phyloP scores from a whole-genome alignment of 768 basidiomycete species.

The Mycena pura region DNA sequence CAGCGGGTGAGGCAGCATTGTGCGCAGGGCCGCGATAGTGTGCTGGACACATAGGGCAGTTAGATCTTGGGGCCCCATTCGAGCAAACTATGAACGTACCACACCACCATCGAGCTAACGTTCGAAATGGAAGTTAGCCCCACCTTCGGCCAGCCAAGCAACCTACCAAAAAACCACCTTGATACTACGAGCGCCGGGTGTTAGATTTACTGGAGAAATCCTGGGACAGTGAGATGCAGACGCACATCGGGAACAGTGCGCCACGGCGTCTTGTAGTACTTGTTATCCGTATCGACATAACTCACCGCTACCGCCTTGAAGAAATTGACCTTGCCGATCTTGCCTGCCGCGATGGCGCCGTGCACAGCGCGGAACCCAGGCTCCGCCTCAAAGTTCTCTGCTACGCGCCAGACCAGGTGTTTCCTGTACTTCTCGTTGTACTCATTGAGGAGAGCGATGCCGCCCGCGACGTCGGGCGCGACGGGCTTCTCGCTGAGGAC shows the following conservation, averaged over 20 bases:
- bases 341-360: conserved; percentile 58
- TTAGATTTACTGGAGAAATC: no score
- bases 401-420: conserved; percentile 79
- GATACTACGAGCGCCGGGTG: conserved; percentile 55
- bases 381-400: conserved; percentile 80
- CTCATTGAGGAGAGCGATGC: conserved; percentile 65
- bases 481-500: conserved; percentile 91
- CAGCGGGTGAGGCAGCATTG: conserved; percentile 60
- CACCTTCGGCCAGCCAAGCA: background rate
- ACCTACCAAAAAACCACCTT: conserved; percentile 83
- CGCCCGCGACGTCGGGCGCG: conserved; percentile 70
- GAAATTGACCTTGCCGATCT: conserved; percentile 74
- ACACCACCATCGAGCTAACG: conserved; percentile 80
- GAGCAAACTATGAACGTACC: conserved; percentile 46
- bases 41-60: conserved; percentile 50
- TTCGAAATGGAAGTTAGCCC: background rate
- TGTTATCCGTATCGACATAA: conserved; percentile 64
- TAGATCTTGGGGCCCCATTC: background rate
- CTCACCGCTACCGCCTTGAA: conserved; percentile 65
- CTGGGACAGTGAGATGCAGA: no score
- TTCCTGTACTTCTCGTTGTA: conserved; percentile 71
- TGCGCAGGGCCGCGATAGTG: conserved; percentile 67
- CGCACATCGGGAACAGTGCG: conserved; percentile 80
- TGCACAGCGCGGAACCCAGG: conserved; percentile 59
- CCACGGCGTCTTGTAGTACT: conserved; percentile 88